These are phyloP conservation scores for Filosporella fistucella DNA, from an alignment of 495 filamentous ascomycete genomes.

Conservation along the genomic window DNA sequence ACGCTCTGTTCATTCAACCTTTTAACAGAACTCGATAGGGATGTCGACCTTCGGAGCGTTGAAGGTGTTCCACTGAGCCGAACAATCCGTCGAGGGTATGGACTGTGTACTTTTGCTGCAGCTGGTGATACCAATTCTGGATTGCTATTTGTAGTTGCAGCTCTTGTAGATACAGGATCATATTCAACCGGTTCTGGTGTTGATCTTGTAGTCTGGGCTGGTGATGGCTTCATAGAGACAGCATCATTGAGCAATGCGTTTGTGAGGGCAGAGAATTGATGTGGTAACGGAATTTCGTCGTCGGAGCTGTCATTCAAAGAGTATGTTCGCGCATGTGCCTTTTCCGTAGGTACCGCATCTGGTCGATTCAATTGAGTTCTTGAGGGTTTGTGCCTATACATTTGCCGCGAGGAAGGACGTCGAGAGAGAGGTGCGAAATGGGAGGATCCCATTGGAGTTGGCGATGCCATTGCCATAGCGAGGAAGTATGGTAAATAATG, in stretches of 20 bases:
- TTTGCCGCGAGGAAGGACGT: slow-evolving; percentile 19
- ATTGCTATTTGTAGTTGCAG: slow-evolving; percentile 1
- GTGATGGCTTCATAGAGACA: slow-evolving; percentile 38
- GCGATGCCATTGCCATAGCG: slow-evolving; percentile 25
- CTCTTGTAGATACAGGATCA: slow-evolving; percentile 1
- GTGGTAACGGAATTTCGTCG: slow-evolving; percentile 64
- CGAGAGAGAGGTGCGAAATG: slow-evolving; percentile 23
- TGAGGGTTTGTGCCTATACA: slow-evolving; percentile 12
- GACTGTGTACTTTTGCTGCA: slow-evolving; percentile 15
- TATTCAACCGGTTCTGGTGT: slow-evolving; percentile 6
- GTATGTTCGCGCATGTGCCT: slow-evolving; percentile 14
- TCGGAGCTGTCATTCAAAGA: slow-evolving; percentile 63
- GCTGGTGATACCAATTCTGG: slow-evolving; percentile 5
- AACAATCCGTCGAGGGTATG: slow-evolving; percentile 20
- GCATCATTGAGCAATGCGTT: slow-evolving; percentile 71
- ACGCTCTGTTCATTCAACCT: slow-evolving; percentile 7
- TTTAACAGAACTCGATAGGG: slow-evolving; percentile 18
- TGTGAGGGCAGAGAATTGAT: slow-evolving; percentile 75
- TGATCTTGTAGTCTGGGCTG: not conserved
- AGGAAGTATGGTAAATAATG: not conserved
- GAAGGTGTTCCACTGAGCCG: slow-evolving; percentile 24
- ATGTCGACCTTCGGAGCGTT: slow-evolving; percentile 17
- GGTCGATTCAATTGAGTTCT: slow-evolving; percentile 8
- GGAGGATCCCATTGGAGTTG: slow-evolving; percentile 24
- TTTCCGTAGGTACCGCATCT: slow-evolving; percentile 4